phyloP scores from a whole-genome alignment of 1,284 basidiomycete genomes.

The Sporisorium exsertum region DNA sequence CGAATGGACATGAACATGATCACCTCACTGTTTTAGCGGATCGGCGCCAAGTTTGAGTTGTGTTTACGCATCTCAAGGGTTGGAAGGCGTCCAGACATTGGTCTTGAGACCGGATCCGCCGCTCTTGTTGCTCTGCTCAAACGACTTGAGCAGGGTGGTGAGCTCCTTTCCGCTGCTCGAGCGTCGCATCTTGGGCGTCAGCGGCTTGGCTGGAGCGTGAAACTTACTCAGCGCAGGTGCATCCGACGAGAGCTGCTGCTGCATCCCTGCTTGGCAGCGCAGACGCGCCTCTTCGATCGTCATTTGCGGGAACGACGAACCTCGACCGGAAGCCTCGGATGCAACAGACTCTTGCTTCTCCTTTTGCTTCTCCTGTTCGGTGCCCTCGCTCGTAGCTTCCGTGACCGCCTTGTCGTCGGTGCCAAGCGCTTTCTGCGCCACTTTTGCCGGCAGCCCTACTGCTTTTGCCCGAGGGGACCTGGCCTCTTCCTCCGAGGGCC shows the following conservation, averaged over 20 bases:
- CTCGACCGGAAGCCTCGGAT: constrained; percentile 5
- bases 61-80: constrained; percentile 2
- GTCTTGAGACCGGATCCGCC: constrained; percentile 42
- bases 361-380: constrained; percentile 10
- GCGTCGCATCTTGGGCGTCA: constrained; percentile 56
- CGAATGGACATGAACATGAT: not conserved
- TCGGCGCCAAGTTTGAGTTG: too few species aligned
- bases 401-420: constrained; percentile 47
- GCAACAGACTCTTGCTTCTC: constrained; percentile 14
- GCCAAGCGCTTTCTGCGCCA: constrained; percentile 35
- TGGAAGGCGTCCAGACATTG: constrained; percentile 47
- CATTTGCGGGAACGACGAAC: constrained; percentile 47
- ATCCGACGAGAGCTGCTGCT: constrained; percentile 52
- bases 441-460: constrained; percentile 19
- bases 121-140: constrained; percentile 48
- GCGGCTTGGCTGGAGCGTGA: constrained; percentile 54
- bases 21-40: too few species aligned
- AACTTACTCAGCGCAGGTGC: constrained; percentile 54
- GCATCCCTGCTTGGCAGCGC: constrained; percentile 56
- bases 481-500: constrained; percentile 31
- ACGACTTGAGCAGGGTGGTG: constrained; percentile 43
- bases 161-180: constrained; percentile 48
- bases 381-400: constrained; percentile 24
- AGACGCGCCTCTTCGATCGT: constrained; percentile 58
- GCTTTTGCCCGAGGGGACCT: constrained; percentile 24